These are phyloP conservation scores for Ascochyta pisi DNA, from an alignment of 2,329 filamentous ascomycete genomes.

Conservation along the genomic window DNA sequence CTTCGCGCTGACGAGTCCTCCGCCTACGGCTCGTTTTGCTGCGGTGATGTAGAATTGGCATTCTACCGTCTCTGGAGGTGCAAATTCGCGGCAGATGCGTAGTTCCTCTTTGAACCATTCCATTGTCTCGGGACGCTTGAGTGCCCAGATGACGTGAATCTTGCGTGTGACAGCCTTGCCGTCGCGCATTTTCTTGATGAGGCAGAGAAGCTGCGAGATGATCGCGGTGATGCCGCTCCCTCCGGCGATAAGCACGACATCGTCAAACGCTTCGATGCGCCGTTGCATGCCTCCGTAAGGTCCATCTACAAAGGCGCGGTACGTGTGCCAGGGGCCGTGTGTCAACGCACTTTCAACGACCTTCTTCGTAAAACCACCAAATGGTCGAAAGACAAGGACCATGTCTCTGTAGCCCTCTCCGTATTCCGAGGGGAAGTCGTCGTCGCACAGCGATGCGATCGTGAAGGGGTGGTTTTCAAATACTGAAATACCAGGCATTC, in stretches of 20 bases:
- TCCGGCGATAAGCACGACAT: conserved; percentile 89
- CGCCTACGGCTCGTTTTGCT: conserved; percentile 64
- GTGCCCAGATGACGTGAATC: conserved; percentile 91
- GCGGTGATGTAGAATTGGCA: conserved; percentile 96
- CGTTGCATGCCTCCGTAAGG: conserved; percentile 95
- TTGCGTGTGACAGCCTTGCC: conserved; percentile 91
- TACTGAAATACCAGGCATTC: conserved; percentile 89
- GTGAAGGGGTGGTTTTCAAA: conserved; percentile 97
- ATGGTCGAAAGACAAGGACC: conserved; percentile 89
- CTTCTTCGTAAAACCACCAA: conserved; percentile 85
- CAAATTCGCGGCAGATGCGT: conserved; percentile 86
- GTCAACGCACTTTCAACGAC: conserved; percentile 83
- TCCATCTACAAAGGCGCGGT: conserved; percentile 89
- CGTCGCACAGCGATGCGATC: conserved; percentile 88
- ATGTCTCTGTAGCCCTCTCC: conserved; percentile 88
- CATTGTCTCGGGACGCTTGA: conserved; percentile 90
- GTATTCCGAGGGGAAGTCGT: conserved; percentile 91
- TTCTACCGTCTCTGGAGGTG: conserved; percentile 84
- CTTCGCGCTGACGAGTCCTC: conserved; percentile 59
- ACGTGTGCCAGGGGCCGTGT: conserved; percentile 89
- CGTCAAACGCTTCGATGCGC: conserved; percentile 89
- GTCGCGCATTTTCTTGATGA: conserved; percentile 97
- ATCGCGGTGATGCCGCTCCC: conserved; percentile 94
- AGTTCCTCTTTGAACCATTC: conserved; percentile 98
- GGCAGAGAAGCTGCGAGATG: conserved; percentile 85